Percentiles rank a stretch among this genome's conserved stretches.
These are phyloP conservation scores for Penicillium pulvis DNA, from an alignment of 495 filamentous ascomycete species.

Conservation along the genomic window DNA sequence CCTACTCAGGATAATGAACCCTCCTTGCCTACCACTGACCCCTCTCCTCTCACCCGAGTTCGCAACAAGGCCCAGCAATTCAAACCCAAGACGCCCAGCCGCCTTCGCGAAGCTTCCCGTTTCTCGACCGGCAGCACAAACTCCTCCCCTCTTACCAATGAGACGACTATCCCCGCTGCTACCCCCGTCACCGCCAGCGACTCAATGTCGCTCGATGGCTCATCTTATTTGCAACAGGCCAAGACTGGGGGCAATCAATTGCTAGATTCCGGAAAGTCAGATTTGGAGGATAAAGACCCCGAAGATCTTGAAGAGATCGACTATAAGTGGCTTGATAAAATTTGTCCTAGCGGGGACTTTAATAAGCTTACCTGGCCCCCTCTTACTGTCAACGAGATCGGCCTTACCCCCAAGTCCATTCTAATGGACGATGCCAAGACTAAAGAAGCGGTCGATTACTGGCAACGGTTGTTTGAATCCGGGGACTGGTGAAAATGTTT, in stretches of 20 bases:
- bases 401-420: neutral
- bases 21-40: neutral
- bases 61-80: conserved; percentile 45
- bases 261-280: no score
- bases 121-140: conserved; percentile 29
- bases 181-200: conserved; percentile 1
- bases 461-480: neutral
- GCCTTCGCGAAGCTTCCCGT: conserved; percentile 43
- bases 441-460: neutral
- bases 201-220: conserved; percentile 8
- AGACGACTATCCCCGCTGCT: neutral
- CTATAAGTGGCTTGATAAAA: conserved; percentile 7
- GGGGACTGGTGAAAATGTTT: neutral
- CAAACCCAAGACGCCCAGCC: conserved; percentile 51
- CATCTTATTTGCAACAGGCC: neutral
- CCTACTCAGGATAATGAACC: neutral
- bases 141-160: neutral
- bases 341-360: conserved; percentile 8
- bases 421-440: neutral
- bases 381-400: neutral
- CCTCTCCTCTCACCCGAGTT: conserved; percentile 29
- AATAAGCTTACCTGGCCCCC: conserved; percentile 2
- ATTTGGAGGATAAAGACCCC: no score
- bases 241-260: neutral
- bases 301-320: neutral